Percentiles rank a stretch among this genome's conserved stretches.
These are phyloP conservation scores for Penicillium aurantiogriseum DNA, from an alignment of 2,329 filamentous ascomycete species.

Conservation along the genomic window DNA sequence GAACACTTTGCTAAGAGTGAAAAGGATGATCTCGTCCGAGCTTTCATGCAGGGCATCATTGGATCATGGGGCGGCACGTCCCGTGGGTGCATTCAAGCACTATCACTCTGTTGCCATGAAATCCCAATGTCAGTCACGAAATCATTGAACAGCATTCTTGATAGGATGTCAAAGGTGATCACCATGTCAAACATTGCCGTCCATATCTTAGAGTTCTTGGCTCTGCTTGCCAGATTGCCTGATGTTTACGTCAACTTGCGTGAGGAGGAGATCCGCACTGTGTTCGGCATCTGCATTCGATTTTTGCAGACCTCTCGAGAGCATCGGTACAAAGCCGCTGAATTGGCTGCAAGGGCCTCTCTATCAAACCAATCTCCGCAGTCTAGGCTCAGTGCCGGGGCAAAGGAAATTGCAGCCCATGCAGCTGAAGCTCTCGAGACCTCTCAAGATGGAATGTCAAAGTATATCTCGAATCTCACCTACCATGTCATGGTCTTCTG, in stretches of 20 bases:
- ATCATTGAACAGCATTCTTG: constrained; percentile 77
- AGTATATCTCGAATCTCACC: constrained; percentile 90
- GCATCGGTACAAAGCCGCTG: constrained; percentile 37
- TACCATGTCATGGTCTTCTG: constrained; percentile 97
- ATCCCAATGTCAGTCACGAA: constrained; percentile 84
- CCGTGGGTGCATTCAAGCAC: constrained; percentile 88
- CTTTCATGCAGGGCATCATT: constrained; percentile 77
- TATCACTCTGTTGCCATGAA: constrained; percentile 94
- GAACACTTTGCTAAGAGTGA: constrained; percentile 78
- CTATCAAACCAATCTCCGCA: constrained; percentile 14
- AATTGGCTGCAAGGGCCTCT: constrained; percentile 35
- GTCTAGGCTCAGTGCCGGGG: constrained; percentile 43
- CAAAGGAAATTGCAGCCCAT: constrained; percentile 42
- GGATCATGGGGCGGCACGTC: constrained; percentile 81
- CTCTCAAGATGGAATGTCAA: constrained; percentile 72
- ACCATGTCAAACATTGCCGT: constrained; percentile 89
- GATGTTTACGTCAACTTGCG: constrained; percentile 84
- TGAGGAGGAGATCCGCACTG: constrained; percentile 86
- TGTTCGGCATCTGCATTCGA: constrained; percentile 92
- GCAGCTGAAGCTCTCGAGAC: constrained; percentile 34
- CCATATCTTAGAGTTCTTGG: constrained; percentile 95
- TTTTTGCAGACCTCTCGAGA: constrained; percentile 88
- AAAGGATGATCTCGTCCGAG: constrained; percentile 82
- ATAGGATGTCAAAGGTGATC: constrained; percentile 94
- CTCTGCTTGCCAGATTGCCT: constrained; percentile 78